Percentiles rank a stretch among this genome's conserved stretches.
Evolutionary conservation across 2,329 filamentous ascomycete genomes (phyloP).

Genomic region (Claviceps pusilla): DNA sequence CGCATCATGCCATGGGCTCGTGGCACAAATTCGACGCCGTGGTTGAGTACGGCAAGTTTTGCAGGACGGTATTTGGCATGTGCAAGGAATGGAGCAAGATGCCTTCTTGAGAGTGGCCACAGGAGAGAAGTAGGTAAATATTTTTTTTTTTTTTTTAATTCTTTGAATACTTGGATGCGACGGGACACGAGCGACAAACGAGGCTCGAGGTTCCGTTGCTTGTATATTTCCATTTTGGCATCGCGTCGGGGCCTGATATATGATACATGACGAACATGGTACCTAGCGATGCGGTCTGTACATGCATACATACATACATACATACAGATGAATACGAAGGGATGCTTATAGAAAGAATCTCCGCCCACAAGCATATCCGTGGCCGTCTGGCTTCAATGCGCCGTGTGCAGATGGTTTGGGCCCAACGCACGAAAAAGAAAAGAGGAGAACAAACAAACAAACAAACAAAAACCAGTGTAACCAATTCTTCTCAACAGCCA

Average conservation of each 20-base stretch:
- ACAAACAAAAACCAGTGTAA: not conserved
- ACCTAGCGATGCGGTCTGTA: too few species aligned
- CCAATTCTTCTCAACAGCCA: not conserved
- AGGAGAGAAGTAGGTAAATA: not conserved
- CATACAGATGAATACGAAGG: too few species aligned
- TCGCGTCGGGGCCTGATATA: too few species aligned
- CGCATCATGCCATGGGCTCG: slow-evolving; percentile 11
- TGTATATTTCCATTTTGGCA: not conserved
- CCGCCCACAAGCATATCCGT: too few species aligned
- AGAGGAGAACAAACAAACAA: too few species aligned
- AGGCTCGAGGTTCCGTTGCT: not conserved
- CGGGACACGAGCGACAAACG: not conserved
- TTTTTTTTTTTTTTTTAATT: not conserved
- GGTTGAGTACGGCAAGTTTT: slow-evolving; percentile 13
- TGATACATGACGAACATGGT: not conserved
- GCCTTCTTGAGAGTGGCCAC: not conserved
- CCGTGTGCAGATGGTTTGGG: too few species aligned
- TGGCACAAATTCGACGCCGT: slow-evolving; percentile 10
- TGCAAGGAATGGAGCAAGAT: slow-evolving; percentile 11
- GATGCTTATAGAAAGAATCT: too few species aligned
- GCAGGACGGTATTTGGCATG: slow-evolving; percentile 10
- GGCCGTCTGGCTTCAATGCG: too few species aligned
- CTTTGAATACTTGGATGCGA: not conserved
- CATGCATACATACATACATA: too few species aligned
- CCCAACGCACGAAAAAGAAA: too few species aligned